Evolutionary conservation across 352 stramenopile genomes (phyloP), one percentile per base, ranked within the genome.

Genomic region (Phytophthora ramorum): DNA sequence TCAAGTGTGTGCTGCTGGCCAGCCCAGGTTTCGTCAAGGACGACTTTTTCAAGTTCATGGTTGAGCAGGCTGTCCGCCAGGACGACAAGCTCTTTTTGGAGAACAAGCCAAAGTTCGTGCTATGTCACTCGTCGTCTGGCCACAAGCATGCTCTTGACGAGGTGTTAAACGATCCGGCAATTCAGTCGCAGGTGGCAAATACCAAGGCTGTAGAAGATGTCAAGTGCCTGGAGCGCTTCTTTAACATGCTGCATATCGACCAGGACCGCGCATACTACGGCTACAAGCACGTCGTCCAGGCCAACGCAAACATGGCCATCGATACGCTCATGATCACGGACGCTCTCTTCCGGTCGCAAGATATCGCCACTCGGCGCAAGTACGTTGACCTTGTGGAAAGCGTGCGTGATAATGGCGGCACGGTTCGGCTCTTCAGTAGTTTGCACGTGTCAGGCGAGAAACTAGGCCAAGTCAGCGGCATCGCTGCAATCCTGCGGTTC

Each of bases 131-230:
- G 44, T 97, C 91, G 0, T 99, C 94, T 20, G 97, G 97, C 20
- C 97, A 99, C 80, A 99, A 99, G 68, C 93, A 99, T 69, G 96
- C 97, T 2, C 86, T 99, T 26, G 96, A 99, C 43, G 96, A 99
- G 83, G 89, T 99, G 24, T 89, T 99, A 50, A 93, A 87, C 14
- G 96, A 99, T 62, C 84, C 93, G 32, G 70, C 78, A 17, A 93
- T 99, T 49, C 89, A 97, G 71, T 87, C 85, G 26, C 89, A 96
- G 69, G 90, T 99, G 46, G 92, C 92, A 1, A 92, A 99, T 64
- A 99, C 97, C 19, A 99, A 99, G 59, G 92, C 93, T 4, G 90
- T 92, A 7, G 86, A 93, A 48, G 93, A 98, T 50, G 92, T 98
- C 51, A 93, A 93, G 71, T 91, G 83, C 17, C 76, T 98, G 24